These are phyloP conservation scores for Tylopilus felleus DNA, from an alignment of 768 basidiomycete genomes.

Conservation along the genomic window DNA sequence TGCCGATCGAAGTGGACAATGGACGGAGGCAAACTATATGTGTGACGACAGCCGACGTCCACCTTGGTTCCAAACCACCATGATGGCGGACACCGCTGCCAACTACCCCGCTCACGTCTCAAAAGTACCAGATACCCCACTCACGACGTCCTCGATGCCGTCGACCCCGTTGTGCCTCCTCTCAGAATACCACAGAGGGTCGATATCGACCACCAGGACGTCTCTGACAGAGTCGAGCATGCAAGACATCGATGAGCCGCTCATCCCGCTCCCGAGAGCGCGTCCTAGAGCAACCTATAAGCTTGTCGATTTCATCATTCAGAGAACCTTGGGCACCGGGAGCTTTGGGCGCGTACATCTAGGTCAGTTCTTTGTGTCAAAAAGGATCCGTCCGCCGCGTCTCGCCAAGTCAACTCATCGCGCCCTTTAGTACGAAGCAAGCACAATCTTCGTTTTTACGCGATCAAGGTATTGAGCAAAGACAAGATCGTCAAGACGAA, in stretches of 20 bases:
- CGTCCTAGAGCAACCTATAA: conserved; percentile 66
- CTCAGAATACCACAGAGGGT: conserved; percentile 56
- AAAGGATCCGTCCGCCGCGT: neutral
- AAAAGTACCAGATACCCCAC: conserved; percentile 9
- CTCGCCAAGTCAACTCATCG: neutral
- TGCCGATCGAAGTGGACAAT: conserved; percentile 24
- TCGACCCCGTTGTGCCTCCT: conserved; percentile 26
- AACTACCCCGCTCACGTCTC: neutral
- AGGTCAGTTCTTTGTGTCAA: conserved; percentile 40
- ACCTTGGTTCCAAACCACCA: conserved; percentile 13
- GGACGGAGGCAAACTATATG: conserved; percentile 7
- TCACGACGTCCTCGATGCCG: neutral
- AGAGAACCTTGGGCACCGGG: conserved; percentile 86
- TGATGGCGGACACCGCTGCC: conserved; percentile 8
- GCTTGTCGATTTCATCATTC: conserved; percentile 74
- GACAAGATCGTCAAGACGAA: conserved; percentile 90
- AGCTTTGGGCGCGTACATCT: conserved; percentile 97
- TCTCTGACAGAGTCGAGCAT: conserved; percentile 52
- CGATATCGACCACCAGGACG: conserved; percentile 64
- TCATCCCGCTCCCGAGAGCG: conserved; percentile 33
- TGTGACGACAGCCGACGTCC: conserved; percentile 3
- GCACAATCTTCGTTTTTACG: conserved; percentile 94
- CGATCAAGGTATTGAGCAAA: conserved; percentile 92
- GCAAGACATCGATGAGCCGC: conserved; percentile 36
- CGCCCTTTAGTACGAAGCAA: conserved; percentile 68